A percentile compares a stretch with the other conserved stretches of the same genome.
Conservation (phyloP, 345 rosid genomes). For the Sonneratia caseolaris region DNA sequence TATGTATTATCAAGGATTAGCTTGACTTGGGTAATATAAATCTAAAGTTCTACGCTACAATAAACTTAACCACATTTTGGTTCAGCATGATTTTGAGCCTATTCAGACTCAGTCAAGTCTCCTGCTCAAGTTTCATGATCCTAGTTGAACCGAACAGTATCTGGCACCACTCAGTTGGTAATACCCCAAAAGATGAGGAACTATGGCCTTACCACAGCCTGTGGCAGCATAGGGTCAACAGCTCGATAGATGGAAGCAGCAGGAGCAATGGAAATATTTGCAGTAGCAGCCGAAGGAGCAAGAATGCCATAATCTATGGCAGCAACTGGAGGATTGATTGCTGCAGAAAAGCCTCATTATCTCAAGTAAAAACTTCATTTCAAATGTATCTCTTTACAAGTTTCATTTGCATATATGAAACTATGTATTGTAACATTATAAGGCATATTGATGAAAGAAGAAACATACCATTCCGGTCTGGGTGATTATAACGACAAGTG, state of each 20-base stretch:
- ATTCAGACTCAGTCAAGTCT: background rate
- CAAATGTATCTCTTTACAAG: background rate
- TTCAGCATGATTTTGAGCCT: background rate
- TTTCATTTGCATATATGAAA: background rate
- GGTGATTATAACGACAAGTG: conserved; percentile 92
- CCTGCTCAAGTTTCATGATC: background rate
- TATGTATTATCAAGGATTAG: background rate
- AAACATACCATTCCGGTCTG: conserved; percentile 69
- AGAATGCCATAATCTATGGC: conserved; percentile 39
- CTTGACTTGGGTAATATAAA: background rate
- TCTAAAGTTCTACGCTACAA: background rate
- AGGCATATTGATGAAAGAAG: background rate
- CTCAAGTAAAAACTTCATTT: background rate
- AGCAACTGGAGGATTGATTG: conserved; percentile 53
- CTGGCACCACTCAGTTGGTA: background rate
- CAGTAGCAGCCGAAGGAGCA: conserved; percentile 32
- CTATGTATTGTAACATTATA: background rate
- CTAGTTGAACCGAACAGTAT: background rate
- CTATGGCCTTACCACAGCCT: conserved; percentile 22
- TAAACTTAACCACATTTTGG: background rate
- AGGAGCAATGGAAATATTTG: conserved; percentile 39
- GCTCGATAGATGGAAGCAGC: conserved; percentile 62
- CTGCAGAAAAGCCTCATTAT: conserved; percentile 30
- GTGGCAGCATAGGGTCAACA: conserved; percentile 35
- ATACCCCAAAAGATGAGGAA: background rate